Evolutionary conservation across 2,329 filamentous ascomycete genomes (phyloP).

Genomic region (Neocucurbitaria cava): DNA sequence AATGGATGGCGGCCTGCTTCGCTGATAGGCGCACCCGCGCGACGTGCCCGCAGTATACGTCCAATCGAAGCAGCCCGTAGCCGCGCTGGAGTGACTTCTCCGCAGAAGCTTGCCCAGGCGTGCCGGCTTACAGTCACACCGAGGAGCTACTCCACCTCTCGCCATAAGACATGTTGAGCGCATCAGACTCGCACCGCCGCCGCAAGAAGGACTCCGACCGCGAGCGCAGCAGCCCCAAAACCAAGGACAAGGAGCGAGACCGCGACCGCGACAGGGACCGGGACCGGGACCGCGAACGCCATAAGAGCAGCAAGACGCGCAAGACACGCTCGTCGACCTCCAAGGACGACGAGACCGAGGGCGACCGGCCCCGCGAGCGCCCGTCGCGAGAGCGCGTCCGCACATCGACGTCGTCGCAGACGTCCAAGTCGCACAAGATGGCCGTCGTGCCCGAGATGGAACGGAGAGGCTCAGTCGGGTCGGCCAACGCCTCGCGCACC

Average conservation of each 20-base stretch:
- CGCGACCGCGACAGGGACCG: conserved; percentile 27
- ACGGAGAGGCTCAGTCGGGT: conserved; percentile 46
- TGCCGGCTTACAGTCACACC: conserved; percentile 28
- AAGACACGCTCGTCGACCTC: conserved; percentile 41
- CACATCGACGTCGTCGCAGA: conserved; percentile 35
- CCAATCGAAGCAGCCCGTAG: conserved; percentile 40
- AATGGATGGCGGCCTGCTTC: conserved; percentile 36
- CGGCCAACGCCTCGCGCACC: conserved; percentile 46
- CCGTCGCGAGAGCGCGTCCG: conserved; percentile 35
- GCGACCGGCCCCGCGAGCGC: conserved; percentile 26
- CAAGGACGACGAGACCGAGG: conserved; percentile 31
- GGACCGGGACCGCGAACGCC: conserved; percentile 37
- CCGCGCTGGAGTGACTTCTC: conserved; percentile 36
- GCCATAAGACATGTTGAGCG: conserved; percentile 34
- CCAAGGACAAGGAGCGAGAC: conserved; percentile 38
- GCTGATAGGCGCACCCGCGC: conserved; percentile 42
- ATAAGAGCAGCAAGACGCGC: conserved; percentile 35
- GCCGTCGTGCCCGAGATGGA: conserved; percentile 57
- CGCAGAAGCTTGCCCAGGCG: conserved; percentile 21
- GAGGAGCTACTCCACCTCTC: conserved; percentile 23
- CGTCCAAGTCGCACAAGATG: conserved; percentile 42
- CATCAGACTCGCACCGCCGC: conserved; percentile 46
- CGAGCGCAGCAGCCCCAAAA: conserved; percentile 33
- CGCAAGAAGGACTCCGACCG: conserved; percentile 44
- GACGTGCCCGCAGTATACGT: conserved; percentile 25